Base-by-base conservation (phyloP, 1,284 basidiomycete species). In the Puccinia novopanici region DNA sequence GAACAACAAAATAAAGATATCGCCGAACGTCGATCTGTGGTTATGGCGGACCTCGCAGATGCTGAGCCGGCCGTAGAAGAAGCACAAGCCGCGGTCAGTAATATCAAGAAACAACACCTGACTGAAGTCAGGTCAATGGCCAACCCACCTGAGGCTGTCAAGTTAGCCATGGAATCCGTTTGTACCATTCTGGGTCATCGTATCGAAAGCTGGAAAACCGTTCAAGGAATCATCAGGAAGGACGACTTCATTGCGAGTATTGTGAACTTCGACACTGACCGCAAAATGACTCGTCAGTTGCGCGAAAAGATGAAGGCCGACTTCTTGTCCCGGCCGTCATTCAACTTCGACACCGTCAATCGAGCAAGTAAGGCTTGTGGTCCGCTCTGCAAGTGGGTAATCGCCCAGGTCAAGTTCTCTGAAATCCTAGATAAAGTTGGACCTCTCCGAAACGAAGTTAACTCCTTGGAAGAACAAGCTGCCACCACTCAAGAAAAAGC, bases 111-210 rank as follows among this genome's bases (percentile, higher is more conserved):
- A 84, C 94, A 96, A 86, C 96, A 99, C 84, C 88, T 99, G 71
- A 93, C 96, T 84, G 97, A 99, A 90, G 96, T 99, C 42, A 91
- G 98, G 84, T 91, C 94, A 15, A 98, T 99, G 95, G 93, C 94
- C 65, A 99, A 99, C 85, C 97, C 97, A 70, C 97, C 97, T 0
- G 95, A 98, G 85, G 92, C 94, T 12, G 96, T 99, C 85, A 99
- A 99, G 87, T 87, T 96, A 72, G 93, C 97, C 19, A 99, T 99
- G 96, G 97, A 99, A 85, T 98, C 95, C 0, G 96, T 98, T 50
- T 99, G 97, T 86, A 96, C 94, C 19, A 89, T 98, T 48, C 90
- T 99, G n/a, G 97, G 97, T 13, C 93, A 98, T 87, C 94, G 95
- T 87, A 93, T 97, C 84, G 95, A 99, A 83, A 92, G 91, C 85